Evolutionary conservation across 306 rosid genomes (phyloP).

Genomic region (Lupinus albus): DNA sequence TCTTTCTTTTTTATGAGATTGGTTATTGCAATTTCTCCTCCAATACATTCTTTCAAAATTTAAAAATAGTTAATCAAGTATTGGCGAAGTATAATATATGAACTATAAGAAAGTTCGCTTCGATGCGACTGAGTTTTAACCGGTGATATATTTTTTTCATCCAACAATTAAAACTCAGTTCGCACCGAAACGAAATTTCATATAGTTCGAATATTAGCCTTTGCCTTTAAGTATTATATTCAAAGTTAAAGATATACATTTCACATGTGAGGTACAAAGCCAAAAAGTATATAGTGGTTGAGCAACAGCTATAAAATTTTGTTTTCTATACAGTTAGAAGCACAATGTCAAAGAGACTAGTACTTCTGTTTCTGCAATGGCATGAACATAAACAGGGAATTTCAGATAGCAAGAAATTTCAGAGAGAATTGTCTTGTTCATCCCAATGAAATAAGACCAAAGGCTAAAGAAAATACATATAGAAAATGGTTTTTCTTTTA

Average conservation of each 20-base stretch:
- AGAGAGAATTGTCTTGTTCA: conserved; percentile 31
- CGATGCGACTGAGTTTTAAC: too few relatives aligned
- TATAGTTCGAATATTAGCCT: too few relatives aligned
- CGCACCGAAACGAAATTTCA: too few relatives aligned
- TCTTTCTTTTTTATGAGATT: too few relatives aligned
- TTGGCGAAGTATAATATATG: too few relatives aligned
- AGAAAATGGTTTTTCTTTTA: not conserved
- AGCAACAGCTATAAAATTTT: conserved; percentile 46
- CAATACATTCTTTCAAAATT: too few relatives aligned
- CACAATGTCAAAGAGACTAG: conserved; percentile 44
- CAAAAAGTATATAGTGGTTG: conserved; percentile 55
- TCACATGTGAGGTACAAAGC: conserved; percentile 51
- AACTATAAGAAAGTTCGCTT: too few relatives aligned
- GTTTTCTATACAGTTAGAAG: conserved; percentile 43
- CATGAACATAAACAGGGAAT: conserved; percentile 43
- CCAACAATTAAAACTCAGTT: too few relatives aligned
- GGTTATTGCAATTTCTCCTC: too few relatives aligned
- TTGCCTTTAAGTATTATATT: not conserved
- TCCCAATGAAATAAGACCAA: conserved; percentile 5
- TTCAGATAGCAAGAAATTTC: conserved; percentile 50
- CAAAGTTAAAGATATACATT: conserved; percentile 28
- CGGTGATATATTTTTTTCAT: too few relatives aligned
- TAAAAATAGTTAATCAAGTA: not conserved
- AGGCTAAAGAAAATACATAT: conserved; percentile 11
- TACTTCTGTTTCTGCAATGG: conserved; percentile 35